These are phyloP conservation scores for Babesia ovata DNA, from an alignment of 169 alveolate species.

Conservation along the genomic window DNA sequence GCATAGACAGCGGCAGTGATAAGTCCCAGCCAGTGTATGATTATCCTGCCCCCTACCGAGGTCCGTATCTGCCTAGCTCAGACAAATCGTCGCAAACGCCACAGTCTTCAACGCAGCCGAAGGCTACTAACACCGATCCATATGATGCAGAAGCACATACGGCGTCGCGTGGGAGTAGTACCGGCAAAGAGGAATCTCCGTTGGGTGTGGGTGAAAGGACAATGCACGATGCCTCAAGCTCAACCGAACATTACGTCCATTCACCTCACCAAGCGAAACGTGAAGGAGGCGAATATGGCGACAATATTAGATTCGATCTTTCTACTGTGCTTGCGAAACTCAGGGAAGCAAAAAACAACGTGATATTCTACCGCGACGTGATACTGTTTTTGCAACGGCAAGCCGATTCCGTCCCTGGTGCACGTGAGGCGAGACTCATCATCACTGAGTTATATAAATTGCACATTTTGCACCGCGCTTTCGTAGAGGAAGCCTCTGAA, in stretches of 20 bases:
- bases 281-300: not conserved
- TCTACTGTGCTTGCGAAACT: not conserved
- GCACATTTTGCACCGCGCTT: not conserved
- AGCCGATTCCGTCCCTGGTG: conserved; percentile 3
- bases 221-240: no score
- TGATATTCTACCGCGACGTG: not conserved
- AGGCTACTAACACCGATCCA: no score
- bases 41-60: no score
- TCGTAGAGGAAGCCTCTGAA: no score
- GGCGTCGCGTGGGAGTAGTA: not conserved
- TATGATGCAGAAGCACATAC: not conserved
- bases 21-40: no score
- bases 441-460: not conserved
- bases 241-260: not conserved
- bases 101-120: no score
- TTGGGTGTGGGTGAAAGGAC: no score
- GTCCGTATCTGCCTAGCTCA: no score
- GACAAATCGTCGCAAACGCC: no score
- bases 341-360: not conserved
- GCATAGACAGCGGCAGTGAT: no score
- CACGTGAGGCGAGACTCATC: not conserved
- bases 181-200: no score
- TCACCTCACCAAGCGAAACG: not conserved
- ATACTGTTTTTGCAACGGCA: not conserved
- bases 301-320: not conserved